Percentiles rank a stretch among this genome's conserved stretches.
These are phyloP conservation scores for Atkinsonella hypoxylon DNA, from an alignment of 2,329 filamentous ascomycete genomes.

Conservation along the genomic window DNA sequence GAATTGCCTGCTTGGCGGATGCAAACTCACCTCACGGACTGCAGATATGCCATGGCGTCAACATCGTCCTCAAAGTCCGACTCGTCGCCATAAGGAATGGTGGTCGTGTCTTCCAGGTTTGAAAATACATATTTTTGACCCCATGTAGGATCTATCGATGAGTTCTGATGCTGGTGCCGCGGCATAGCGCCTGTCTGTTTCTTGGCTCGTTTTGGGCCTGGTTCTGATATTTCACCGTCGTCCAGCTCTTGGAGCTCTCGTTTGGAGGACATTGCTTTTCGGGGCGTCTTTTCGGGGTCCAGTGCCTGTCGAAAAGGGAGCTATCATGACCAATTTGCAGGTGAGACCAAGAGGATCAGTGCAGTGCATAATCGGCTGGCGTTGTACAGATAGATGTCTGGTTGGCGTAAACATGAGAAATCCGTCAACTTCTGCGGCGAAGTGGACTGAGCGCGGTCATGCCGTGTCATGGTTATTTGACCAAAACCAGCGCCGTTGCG, in stretches of 20 bases:
- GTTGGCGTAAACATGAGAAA: background rate
- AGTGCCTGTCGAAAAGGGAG: background rate
- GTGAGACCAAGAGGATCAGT: background rate
- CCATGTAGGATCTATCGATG: conserved; percentile 49
- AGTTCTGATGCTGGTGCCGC: conserved; percentile 30
- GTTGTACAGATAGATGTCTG: background rate
- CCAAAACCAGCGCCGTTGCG: too few species aligned
- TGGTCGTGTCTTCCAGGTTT: conserved; percentile 38
- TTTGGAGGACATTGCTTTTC: conserved; percentile 22
- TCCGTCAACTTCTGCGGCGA: too few species aligned
- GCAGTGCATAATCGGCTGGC: background rate
- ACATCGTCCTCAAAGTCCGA: conserved; percentile 55
- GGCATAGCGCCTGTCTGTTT: conserved; percentile 16
- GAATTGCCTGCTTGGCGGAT: background rate
- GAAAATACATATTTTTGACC: conserved; percentile 64
- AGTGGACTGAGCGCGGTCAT: too few species aligned
- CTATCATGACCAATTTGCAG: background rate
- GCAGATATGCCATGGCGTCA: conserved; percentile 59
- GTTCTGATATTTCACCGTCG: conserved; percentile 15
- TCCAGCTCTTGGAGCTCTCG: conserved; percentile 20
- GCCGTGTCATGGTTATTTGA: too few species aligned
- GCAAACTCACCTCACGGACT: conserved; percentile 53
- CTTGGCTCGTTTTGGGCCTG: conserved; percentile 16
- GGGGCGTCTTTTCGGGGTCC: too few species aligned
- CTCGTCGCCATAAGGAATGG: conserved; percentile 39